Conservation (phyloP, 2,329 filamentous ascomycete species). For the Scedosporium minutisporum region DNA sequence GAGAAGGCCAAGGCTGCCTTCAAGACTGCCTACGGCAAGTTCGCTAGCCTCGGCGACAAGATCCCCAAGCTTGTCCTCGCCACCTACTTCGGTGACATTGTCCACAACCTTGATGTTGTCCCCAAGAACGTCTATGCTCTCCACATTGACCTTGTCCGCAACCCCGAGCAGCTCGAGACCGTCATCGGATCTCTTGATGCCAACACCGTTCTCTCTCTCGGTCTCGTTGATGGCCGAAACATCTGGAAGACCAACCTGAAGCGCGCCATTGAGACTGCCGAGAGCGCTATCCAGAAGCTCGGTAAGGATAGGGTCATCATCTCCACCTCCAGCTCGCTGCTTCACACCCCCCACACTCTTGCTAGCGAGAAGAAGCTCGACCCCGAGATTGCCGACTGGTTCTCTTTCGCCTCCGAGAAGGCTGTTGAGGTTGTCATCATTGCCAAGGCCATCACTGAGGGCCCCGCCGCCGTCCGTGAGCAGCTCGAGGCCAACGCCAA, state of each 20-base stretch:
- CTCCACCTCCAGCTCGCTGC: constrained; percentile 91
- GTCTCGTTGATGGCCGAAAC: constrained; percentile 97
- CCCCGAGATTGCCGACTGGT: constrained; percentile 90
- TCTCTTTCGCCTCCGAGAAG: constrained; percentile 97
- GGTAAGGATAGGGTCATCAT: constrained; percentile 97
- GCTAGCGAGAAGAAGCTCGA: constrained; percentile 98
- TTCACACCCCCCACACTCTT: constrained; percentile 97
- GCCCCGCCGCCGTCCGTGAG: constrained; percentile 74
- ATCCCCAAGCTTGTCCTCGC: constrained; percentile 83
- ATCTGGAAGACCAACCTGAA: constrained; percentile 99
- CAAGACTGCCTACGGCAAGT: constrained; percentile 93
- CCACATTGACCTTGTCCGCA: constrained; percentile 93
- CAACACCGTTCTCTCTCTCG: constrained; percentile 83
- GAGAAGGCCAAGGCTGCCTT: constrained; percentile 90
- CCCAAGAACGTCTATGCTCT: constrained; percentile 72
- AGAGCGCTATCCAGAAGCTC: constrained; percentile 85
- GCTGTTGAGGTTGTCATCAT: constrained; percentile 80
- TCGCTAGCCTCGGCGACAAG: constrained; percentile 64
- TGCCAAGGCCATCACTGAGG: constrained; percentile 92
- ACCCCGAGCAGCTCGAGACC: constrained; percentile 91
- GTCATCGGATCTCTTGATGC: constrained; percentile 75
- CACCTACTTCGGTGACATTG: constrained; percentile 98
- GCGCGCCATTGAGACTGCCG: constrained; percentile 81
- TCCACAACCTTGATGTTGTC: constrained; percentile 94
- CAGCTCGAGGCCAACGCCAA: constrained; percentile 96